A percentile compares a stretch with the other conserved stretches of the same genome.
Evolutionary conservation across 1,284 basidiomycete species (phyloP).

Genomic region (Chondrostereum purpureum): DNA sequence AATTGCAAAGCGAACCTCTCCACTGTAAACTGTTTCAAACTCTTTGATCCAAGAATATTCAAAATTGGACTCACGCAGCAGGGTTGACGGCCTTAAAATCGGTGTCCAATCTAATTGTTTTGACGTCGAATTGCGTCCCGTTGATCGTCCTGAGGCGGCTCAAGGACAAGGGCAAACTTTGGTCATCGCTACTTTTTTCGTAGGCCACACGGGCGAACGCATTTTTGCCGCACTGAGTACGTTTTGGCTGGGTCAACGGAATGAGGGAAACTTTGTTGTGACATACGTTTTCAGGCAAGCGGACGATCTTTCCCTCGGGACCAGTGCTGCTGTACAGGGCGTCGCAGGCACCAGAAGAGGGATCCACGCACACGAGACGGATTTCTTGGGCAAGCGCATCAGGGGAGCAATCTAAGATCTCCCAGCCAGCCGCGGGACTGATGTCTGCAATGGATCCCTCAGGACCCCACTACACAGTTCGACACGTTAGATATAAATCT

Average conservation of each 20-base stretch:
- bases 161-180: conserved; percentile 23
- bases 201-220: conserved; percentile 34
- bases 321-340: conserved; percentile 13
- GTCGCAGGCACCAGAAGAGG: conserved; percentile 10
- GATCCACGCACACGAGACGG: conserved; percentile 14
- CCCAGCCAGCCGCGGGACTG: conserved; percentile 17
- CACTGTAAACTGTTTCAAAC: conserved; percentile 16
- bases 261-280: conserved; percentile 1
- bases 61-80: conserved; percentile 13
- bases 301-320: conserved; percentile 17
- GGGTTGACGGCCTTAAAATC: conserved; percentile 24
- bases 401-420: conserved; percentile 15
- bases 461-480: conserved; percentile 16
- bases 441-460: conserved; percentile 17
- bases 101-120: conserved; percentile 27
- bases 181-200: conserved; percentile 25
- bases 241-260: not conserved
- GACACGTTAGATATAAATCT: not conserved
- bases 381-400: conserved; percentile 15
- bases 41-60: not conserved
- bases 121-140: no score
- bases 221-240: conserved; percentile 27
- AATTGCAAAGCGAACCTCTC: conserved; percentile 22
- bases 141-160: no score
- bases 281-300: conserved; percentile 17